Evolutionary conservation across 257 asterid genomes (phyloP), one percentile per base, ranked within the genome.

Genomic region (Ballota nigra): DNA sequence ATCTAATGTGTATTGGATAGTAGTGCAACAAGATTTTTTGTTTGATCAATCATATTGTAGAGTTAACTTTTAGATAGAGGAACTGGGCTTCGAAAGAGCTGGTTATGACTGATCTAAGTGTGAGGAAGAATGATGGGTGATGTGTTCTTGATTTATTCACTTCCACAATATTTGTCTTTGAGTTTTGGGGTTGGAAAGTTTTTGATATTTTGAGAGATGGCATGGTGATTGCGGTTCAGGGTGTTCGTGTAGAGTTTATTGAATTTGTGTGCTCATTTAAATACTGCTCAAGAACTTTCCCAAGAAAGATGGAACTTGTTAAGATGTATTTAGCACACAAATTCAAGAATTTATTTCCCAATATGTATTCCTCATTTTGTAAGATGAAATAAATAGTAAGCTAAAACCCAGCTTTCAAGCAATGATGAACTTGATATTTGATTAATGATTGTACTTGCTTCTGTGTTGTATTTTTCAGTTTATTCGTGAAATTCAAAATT

Each of bases 1-100:
- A 84, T 77, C 70, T 71, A 68, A 63, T 70, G 43, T 68, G 84
- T 76, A 73, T 76, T 70, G 77, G 64, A 19, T 67, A 72, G 78
- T 74, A 77, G 76, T 58, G 70, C 61, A 67, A 72, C 75, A 38
- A 23, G 53, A 13, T 56, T 45, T 49, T 57, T 63, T 63, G 53
- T 26, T 26, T 56, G 66, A 34, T 52, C 51, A 55, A 75, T 71
- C 66, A 31, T 68, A 20, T 60, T 72, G 83, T 73, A 78, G 81
- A 80, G 74, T 78, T 63, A 23, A 34, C 59, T 18, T 16, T 63
- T 63, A 43, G 75, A 71, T 63, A 41, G 58, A 69, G 63, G 57
- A 18, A 53, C 45, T 68, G 59, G 73, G 72, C 33, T 76, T 76
- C 28, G 0, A 8, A 11, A 13, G 45, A 47, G 68, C 36, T 4